Evolutionary conservation across 805 yeast species (phyloP).

Genomic region (Naumovozyma baii): DNA sequence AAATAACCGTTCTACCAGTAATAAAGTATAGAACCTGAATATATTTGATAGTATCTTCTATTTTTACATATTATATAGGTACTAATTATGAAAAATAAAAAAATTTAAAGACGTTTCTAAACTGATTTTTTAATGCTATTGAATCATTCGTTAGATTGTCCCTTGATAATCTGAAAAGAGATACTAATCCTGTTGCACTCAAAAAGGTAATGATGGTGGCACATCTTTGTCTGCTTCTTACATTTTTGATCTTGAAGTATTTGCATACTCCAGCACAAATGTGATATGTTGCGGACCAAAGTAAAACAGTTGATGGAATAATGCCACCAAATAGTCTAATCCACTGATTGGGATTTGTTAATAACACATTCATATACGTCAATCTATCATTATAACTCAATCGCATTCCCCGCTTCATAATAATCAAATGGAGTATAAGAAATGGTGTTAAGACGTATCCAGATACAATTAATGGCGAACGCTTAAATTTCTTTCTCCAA

Average conservation of each 20-base stretch:
- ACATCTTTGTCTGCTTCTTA: slow-evolving; percentile 13
- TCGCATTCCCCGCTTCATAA: slow-evolving; percentile 14
- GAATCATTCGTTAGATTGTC: not conserved
- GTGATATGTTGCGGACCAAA: slow-evolving; percentile 19
- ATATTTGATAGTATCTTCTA: not conserved
- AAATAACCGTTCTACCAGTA: slow-evolving; percentile 38
- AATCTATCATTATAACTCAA: slow-evolving; percentile 10
- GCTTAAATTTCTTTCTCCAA: slow-evolving; percentile 9
- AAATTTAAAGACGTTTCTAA: not conserved
- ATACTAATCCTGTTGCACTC: slow-evolving; percentile 11
- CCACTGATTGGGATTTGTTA: slow-evolving; percentile 11
- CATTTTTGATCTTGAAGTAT: slow-evolving; percentile 9
- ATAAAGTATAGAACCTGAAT: not conserved
- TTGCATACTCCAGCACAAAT: slow-evolving; percentile 19
- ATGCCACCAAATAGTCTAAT: slow-evolving; percentile 17
- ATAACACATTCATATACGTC: slow-evolving; percentile 18
- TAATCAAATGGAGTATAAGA: slow-evolving; percentile 13
- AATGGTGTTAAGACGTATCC: slow-evolving; percentile 17
- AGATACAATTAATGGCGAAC: slow-evolving; percentile 17
- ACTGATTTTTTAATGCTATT: not conserved
- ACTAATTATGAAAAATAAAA: not conserved
- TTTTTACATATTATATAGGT: not conserved
- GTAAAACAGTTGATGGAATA: slow-evolving; percentile 15
- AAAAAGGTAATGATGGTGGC: slow-evolving; percentile 10
- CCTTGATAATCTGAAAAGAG: slow-evolving; percentile 12